Percentiles rank a stretch among this genome's conserved stretches.
These are phyloP conservation scores for Eucalyptus regnans DNA, from an alignment of 345 rosid species.

Conservation along the genomic window DNA sequence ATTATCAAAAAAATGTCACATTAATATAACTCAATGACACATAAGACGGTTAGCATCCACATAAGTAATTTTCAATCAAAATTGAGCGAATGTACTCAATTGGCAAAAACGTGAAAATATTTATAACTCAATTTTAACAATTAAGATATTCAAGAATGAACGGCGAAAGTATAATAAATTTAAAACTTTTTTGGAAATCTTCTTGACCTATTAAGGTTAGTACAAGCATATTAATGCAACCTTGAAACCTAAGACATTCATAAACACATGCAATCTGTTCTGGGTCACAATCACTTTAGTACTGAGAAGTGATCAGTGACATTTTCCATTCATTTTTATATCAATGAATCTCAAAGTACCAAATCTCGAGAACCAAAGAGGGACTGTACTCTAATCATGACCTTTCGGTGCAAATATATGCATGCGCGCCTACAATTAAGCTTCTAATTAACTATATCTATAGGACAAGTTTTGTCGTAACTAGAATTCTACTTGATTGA, in stretches of 20 bases:
- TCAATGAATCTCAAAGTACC: background rate
- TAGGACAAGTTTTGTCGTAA: background rate
- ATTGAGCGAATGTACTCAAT: too few relatives aligned
- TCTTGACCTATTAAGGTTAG: background rate
- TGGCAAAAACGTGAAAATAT: fast-evolving
- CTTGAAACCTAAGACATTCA: background rate
- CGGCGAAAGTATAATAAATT: too few relatives aligned
- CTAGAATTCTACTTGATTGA: background rate
- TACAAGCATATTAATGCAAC: background rate
- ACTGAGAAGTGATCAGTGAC: background rate
- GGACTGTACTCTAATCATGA: background rate
- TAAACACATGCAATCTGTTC: background rate
- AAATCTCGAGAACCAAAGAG: background rate
- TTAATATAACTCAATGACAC: background rate
- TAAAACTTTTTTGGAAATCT: fast-evolving
- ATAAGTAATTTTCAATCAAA: background rate
- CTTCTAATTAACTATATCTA: background rate
- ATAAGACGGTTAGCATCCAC: fast-evolving
- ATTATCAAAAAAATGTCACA: too few relatives aligned
- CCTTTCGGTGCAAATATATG: background rate
- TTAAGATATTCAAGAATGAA: too few relatives aligned
- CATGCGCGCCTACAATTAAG: background rate
- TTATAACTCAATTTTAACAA: too few relatives aligned
- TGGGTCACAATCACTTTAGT: background rate
- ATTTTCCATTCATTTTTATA: background rate